These are phyloP conservation scores for Pythium aquatile DNA, from an alignment of 352 stramenopile species.

Conservation along the genomic window DNA sequence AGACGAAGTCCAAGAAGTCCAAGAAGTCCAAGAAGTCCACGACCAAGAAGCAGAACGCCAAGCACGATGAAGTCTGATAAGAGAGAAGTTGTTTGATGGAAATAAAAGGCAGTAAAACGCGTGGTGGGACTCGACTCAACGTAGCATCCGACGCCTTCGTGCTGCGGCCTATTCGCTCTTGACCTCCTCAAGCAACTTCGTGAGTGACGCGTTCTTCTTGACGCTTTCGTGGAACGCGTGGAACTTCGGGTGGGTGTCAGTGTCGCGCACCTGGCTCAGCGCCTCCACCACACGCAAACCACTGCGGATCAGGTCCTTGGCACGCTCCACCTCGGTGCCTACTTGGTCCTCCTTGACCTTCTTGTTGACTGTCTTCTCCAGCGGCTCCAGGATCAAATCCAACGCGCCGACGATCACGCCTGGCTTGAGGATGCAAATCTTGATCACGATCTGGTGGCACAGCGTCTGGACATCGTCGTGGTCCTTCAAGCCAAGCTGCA, in stretches of 20 bases:
- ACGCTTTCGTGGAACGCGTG: slow-evolving; percentile 54
- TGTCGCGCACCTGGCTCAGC: slow-evolving; percentile 67
- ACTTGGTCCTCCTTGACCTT: slow-evolving; percentile 95
- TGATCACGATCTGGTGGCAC: slow-evolving; percentile 96
- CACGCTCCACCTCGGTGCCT: slow-evolving; percentile 94
- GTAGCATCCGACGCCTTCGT: neutral
- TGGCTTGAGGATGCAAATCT: slow-evolving; percentile 87
- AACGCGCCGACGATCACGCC: slow-evolving; percentile 83
- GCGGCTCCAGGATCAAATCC: slow-evolving; percentile 88
- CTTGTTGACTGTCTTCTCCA: slow-evolving; percentile 96
- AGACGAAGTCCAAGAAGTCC: slow-evolving; percentile 23
- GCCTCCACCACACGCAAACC: slow-evolving; percentile 88
- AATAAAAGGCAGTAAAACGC: slow-evolving; percentile 1
- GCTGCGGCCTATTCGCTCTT: slow-evolving; percentile 41
- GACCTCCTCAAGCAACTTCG: slow-evolving; percentile 60
- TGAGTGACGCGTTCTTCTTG: slow-evolving; percentile 68
- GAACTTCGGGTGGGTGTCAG: slow-evolving; percentile 75
- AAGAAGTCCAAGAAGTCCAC: slow-evolving; percentile 16
- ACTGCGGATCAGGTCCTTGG: slow-evolving; percentile 96
- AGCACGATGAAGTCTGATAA: slow-evolving; percentile 37
- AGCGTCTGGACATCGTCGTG: slow-evolving; percentile 98
- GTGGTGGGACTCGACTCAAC: slow-evolving; percentile 18
- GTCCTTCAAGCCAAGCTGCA: slow-evolving; percentile 89
- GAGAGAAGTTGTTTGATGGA: slow-evolving; percentile 1
- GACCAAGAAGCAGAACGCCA: slow-evolving; percentile 7